phyloP scores from a whole-genome alignment of 768 basidiomycete genomes.

The Phanerochaete carnosa region DNA sequence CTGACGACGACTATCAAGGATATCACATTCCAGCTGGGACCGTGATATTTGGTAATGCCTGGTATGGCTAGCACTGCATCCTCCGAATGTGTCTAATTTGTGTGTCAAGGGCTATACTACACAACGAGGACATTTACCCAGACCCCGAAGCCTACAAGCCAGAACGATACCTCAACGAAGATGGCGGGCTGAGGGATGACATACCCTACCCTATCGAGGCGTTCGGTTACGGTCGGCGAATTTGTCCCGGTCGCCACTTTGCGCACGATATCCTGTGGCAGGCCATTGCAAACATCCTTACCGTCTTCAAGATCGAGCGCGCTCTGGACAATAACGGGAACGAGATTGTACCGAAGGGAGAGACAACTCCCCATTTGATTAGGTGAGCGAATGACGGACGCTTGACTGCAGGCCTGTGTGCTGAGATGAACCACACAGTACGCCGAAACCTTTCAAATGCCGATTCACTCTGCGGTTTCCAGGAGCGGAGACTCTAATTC shows the following conservation, averaged over 20 bases:
- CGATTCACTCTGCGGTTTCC: background rate
- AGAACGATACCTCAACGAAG: slow-evolving; percentile 18
- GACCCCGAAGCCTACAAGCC: slow-evolving; percentile 20
- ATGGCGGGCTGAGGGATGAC: slow-evolving; percentile 15
- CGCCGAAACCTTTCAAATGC: background rate
- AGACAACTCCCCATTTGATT: background rate
- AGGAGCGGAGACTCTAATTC: background rate
- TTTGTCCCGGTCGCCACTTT: slow-evolving; percentile 62
- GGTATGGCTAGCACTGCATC: background rate
- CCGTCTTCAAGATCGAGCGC: background rate
- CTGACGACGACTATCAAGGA: slow-evolving; percentile 5
- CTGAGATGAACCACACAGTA: background rate
- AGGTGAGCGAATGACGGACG: background rate
- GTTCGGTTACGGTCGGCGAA: slow-evolving; percentile 48
- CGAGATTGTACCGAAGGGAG: background rate
- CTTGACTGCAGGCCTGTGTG: background rate
- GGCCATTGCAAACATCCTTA: background rate
- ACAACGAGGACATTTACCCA: slow-evolving; percentile 16
- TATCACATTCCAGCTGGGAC: slow-evolving; percentile 6
- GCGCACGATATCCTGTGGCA: background rate
- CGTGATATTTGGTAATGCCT: background rate
- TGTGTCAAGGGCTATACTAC: slow-evolving; percentile 18
- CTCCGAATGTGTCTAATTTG: background rate
- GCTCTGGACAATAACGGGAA: background rate
- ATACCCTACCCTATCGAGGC: slow-evolving; percentile 22